Evolutionary conservation across 495 filamentous ascomycete species (phyloP), one percentile per base, ranked within the genome.

Genomic region (Penicillium ochrochloron): DNA sequence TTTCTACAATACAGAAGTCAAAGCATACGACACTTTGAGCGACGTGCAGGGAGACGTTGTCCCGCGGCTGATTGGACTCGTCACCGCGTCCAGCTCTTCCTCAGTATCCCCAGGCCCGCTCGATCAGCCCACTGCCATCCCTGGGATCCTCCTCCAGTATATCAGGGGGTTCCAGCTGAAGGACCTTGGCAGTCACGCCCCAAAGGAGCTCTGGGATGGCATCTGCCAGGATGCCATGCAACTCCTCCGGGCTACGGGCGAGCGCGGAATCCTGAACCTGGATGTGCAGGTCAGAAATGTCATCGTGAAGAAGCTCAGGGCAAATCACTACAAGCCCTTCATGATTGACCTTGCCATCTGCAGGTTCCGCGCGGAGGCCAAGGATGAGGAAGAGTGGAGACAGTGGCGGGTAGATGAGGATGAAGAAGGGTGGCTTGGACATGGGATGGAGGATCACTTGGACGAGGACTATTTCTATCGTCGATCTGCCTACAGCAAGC

Each of bases 251-350:
- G 23, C 31, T 3, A 48, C 72, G 7, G 59, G 64, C 35, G 70
- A 73, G 54, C 46, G 52, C 17, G 67, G 70, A 27, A 70, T 79
- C 37, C 51, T 72, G 5, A 75, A 76, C 53, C 19, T 64, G 37
- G 72, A 75, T 70, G 66, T 72, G 12, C 67, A 69, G 42, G 55
- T 66, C 5, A 61, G 65, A 27, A 78, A 56, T 42, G 74, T 79
- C 21, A 69, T 78, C 23, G 71, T 78, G 48, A 58, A 41, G 2
- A 25, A 57, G 27, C 9, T 55, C n/a, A 4, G 34, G 15, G 53
- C 53, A 5, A 23, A 53, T 21, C n/a, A 17, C 7, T 73, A 57
- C 17, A 65, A 73, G n/a, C 62, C 71, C 0, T 41, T 70, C 61
- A 77, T 76, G 70, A 64, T 50, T 27, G 23, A 50, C 15, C 27